These are phyloP conservation scores for Dacryopinax spathularia DNA, from an alignment of 768 basidiomycete species.

Conservation along the genomic window DNA sequence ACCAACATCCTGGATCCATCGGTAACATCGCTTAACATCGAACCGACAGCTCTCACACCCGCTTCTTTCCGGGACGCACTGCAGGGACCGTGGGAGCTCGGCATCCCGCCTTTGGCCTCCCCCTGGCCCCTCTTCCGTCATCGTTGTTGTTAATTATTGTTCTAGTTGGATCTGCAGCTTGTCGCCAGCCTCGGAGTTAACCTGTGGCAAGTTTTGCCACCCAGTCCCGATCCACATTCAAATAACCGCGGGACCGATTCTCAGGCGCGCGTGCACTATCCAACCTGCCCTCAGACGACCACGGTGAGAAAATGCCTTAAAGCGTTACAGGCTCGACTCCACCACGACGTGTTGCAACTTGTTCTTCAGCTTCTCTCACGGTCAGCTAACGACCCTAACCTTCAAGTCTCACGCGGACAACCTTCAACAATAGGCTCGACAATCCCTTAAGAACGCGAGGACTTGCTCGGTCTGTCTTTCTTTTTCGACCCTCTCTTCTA, in stretches of 20 bases:
- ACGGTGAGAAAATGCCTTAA: background rate
- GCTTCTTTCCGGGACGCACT: background rate
- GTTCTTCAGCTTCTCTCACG: background rate
- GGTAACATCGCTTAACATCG: background rate
- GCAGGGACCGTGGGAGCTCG: constrained; percentile 1
- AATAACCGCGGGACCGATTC: background rate
- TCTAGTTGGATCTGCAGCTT: background rate
- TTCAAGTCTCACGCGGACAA: background rate
- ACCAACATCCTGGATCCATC: background rate
- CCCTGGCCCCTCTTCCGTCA: background rate
- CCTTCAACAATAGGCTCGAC: no score
- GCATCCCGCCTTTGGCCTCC: background rate
- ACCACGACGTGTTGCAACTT: background rate
- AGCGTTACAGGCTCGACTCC: background rate
- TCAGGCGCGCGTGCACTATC: background rate
- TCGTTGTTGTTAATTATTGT: background rate
- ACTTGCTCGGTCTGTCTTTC: background rate
- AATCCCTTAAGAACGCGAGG: no score
- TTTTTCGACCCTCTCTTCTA: constrained; percentile 3
- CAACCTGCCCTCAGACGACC: background rate
- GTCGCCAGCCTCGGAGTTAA: background rate
- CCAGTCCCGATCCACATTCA: background rate
- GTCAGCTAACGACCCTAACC: background rate
- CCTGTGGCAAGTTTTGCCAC: background rate
- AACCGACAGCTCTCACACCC: no score